A percentile compares a stretch with the other conserved stretches of the same genome.
Evolutionary conservation across 345 rosid species (phyloP).

Genomic region (Diplotaxis tenuifolia): DNA sequence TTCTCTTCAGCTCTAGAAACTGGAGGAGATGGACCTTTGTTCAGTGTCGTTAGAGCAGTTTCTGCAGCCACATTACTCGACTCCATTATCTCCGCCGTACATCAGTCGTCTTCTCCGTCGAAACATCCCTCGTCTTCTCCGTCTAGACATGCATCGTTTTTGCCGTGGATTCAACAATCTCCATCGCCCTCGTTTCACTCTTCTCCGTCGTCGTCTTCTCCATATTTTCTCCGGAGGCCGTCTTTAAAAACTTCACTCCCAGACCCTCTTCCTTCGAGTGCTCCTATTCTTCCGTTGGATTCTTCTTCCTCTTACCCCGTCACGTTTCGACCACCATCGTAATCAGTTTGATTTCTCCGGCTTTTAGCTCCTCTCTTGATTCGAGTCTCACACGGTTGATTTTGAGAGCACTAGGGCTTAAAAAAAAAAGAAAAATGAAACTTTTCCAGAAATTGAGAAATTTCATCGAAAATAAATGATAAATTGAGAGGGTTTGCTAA

Average conservation of each 20-base stretch:
- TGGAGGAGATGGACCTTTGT: too few species aligned
- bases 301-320: background rate
- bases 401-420: background rate
- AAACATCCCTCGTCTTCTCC: background rate
- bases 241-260: background rate
- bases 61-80: background rate
- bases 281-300: background rate
- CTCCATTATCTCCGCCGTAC: background rate
- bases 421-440: background rate
- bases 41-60: too few species aligned
- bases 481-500: background rate
- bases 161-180: too few species aligned
- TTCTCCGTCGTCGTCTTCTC: too few species aligned
- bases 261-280: background rate
- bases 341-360: background rate
- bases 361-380: too few species aligned
- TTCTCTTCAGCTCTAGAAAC: too few species aligned
- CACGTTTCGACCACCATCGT: background rate
- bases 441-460: background rate
- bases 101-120: too few species aligned
- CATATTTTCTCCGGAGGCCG: too few species aligned
- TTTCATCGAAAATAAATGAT: background rate
- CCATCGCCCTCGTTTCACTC: too few species aligned
- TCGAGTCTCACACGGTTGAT: background rate
- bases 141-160: background rate